Base-by-base conservation (phyloP, 2,329 filamentous ascomycete species). In the Verticillium tricorpus region DNA sequence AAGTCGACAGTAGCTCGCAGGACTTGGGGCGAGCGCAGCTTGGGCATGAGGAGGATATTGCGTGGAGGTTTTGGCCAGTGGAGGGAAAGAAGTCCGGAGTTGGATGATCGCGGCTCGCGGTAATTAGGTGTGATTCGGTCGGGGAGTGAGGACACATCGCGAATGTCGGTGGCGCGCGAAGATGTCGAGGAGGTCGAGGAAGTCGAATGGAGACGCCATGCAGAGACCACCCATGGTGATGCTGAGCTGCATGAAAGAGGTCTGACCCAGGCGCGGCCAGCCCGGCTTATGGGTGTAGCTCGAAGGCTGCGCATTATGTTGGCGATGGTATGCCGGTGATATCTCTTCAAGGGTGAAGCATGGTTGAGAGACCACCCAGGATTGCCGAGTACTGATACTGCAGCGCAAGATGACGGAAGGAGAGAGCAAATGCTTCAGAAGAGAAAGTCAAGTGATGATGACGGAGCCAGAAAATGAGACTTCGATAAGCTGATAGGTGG, bases 111-210 rank as follows among this genome's bases (percentile, higher is more conserved):
- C 66, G 77, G 85, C 77, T 88, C 83, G 75, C 85, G 81, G 73
- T 89, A 91, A 66, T 78, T 80, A 11, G 89, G 88, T n/a, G 83
- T 74, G 54, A 88, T 78, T 60, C 88, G 83, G 56, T 81, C 73
- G 3, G 82, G 81, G 7, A 89, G 78, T 25, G 74, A 68, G 5
- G 78, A 73, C 31, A 81, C 74, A 68, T 84, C 80, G 67, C 79
- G 78, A 28, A 89, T 79, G 67, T 84, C 77, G 22, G 62, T 68
- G 73, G 64, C 77, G 76, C 81, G 76, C 5, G 63, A 45, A 50
- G 56, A 62, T 11, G n/a, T 34, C 12, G 31, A 17, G 25, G 40
- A 17, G 17, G n/a, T 34, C 12, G 31, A 17, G 25, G 40, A 17
- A 8, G 60, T 65, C 17, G 60, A 58, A n/a, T 45, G 56, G 32